Evolutionary conservation across 805 yeast species (phyloP).

Genomic region (Candida sithepensis): DNA sequence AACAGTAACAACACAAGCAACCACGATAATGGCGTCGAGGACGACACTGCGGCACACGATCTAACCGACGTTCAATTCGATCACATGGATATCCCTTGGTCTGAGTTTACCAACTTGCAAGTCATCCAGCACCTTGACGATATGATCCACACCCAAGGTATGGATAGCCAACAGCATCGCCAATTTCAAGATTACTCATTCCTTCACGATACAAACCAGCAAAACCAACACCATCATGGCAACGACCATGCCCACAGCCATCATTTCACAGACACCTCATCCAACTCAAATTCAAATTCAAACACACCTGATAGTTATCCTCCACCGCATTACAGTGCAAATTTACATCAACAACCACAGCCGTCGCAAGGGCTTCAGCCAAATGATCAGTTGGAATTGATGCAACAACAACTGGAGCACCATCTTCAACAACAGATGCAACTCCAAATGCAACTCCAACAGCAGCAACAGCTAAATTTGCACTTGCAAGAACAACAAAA

Average conservation of each 20-base stretch:
- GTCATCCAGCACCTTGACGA: constrained; percentile 20
- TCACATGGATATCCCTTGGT: constrained; percentile 22
- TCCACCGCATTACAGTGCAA: neutral
- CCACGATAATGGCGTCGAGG: neutral
- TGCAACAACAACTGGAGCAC: constrained; percentile 3
- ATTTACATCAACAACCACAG: neutral
- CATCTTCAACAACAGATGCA: constrained; percentile 6
- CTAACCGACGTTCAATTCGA: constrained; percentile 16
- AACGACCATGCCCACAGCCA: too few species aligned
- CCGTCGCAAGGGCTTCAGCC: neutral
- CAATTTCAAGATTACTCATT: neutral
- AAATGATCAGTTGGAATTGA: neutral
- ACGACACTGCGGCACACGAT: neutral
- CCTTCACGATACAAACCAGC: neutral
- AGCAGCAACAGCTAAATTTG: constrained; percentile 6
- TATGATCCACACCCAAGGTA: constrained; percentile 10
- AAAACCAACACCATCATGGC: too few species aligned
- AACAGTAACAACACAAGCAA: neutral
- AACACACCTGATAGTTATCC: constrained; percentile 1
- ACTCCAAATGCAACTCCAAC: constrained; percentile 5
- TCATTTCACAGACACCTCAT: too few species aligned
- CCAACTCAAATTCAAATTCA: neutral
- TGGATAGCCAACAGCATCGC: constrained; percentile 1
- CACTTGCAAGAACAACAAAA: too few species aligned
- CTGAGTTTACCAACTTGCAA: constrained; percentile 22